Conservation (phyloP, 2,329 filamentous ascomycete genomes). For the Didymella sp. region DNA sequence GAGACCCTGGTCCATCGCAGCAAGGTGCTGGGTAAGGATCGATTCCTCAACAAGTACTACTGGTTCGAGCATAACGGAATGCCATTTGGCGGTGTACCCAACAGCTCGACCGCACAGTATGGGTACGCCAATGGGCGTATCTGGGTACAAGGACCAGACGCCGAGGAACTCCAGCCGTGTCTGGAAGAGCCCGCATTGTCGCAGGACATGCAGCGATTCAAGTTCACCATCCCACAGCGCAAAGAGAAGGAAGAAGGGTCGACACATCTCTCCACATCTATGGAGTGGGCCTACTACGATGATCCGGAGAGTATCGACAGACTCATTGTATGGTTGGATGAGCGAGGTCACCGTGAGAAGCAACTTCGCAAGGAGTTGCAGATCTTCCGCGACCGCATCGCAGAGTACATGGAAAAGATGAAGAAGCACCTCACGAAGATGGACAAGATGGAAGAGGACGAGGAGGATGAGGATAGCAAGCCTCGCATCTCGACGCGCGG, state of each 20-base stretch:
- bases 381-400: conserved; percentile 76
- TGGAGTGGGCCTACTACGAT: conserved; percentile 91
- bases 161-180: conserved; percentile 71
- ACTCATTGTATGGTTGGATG: conserved; percentile 87
- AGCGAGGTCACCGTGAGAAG: conserved; percentile 82
- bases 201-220: conserved; percentile 78
- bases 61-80: conserved; percentile 99
- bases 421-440: conserved; percentile 70
- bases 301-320: conserved; percentile 78
- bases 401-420: conserved; percentile 80
- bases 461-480: conserved; percentile 55
- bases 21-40: conserved; percentile 86
- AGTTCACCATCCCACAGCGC: conserved; percentile 83
- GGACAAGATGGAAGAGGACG: conserved; percentile 58
- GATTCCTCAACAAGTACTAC: conserved; percentile 98
- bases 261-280: conserved; percentile 77
- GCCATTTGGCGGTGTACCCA: conserved; percentile 88
- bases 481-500: conserved; percentile 68
- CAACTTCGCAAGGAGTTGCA: conserved; percentile 88
- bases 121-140: conserved; percentile 93
- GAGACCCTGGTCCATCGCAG: conserved; percentile 94
- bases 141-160: conserved; percentile 95
- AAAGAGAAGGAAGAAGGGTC: conserved; percentile 84
- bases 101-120: conserved; percentile 84
- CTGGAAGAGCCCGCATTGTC: conserved; percentile 68